Base-by-base conservation (phyloP, 169 alveolate species). In the Plasmodium vivax region DNA sequence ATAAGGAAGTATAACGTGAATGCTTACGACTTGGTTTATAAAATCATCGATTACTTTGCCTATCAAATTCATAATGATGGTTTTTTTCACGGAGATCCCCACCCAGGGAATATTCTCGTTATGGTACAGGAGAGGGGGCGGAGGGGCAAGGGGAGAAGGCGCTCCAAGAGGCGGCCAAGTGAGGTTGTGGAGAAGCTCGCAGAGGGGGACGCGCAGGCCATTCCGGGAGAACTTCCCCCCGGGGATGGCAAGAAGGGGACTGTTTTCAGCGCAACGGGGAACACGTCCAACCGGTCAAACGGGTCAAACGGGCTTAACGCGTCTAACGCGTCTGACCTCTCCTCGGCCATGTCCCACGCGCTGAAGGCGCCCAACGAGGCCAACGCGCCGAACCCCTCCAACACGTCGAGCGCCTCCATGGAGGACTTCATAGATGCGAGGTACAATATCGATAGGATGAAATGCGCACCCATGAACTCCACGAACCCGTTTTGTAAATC, bases 21-120 rank as follows among this genome's bases (percentile, higher is more conserved):
- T 82, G 68, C 91, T 41, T 58, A 85, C 30, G 90, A 73, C 19
- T 27, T 94, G 32, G 92, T 95, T 14, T 95, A 95, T 84, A 97
- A 92, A 77, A 82, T 96, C n/a, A 94, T 94, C 84, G 98, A 96
- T 83, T 96, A 94, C 77, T 95, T 96, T 74, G 84, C 96, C 0
- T 96, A 84, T 85, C 97, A 96, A 92, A 94, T 96, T 27, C 96
- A 96, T 79, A 87, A 87, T 54, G 94, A 87, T 56, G 99, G 98
- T 14, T 96, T 95, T 82, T 97, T 98, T 73, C 99, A 98, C 87
- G 98, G 98, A n/a, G 99, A 98, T 74, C 99, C 99, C 1, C 99
- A 98, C 84, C 99, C 99, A 6, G 99, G 99, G 12, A 98, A 98
- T 93, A 92, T 98, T 19, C 95, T 96, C 32, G 98, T 98, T 27